Conservation (phyloP, 345 rosid species). For the Kernera saxatilis region DNA sequence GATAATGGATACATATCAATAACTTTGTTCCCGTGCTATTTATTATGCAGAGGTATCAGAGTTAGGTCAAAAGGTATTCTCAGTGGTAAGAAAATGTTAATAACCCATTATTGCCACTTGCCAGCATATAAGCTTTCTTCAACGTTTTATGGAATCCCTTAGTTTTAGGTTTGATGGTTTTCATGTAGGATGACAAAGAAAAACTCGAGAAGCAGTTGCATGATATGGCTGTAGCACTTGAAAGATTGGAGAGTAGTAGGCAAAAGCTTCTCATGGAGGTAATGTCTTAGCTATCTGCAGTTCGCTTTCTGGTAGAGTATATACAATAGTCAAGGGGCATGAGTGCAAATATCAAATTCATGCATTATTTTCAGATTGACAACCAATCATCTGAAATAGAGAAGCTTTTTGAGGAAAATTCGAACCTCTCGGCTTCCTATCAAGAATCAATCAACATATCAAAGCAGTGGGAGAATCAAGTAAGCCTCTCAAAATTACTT, state of each 20-base stretch:
- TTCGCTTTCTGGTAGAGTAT: constrained; percentile 2
- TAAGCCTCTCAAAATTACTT: constrained; percentile 47
- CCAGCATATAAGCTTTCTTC: neutral
- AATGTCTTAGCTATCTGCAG: constrained; percentile 9
- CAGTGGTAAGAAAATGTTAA: constrained; percentile 47
- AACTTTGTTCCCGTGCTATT: constrained; percentile 3
- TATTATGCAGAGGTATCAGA: constrained; percentile 40
- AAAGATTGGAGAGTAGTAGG: constrained; percentile 86
- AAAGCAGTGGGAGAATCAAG: constrained; percentile 74
- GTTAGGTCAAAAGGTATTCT: constrained; percentile 37
- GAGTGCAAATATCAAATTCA: neutral
- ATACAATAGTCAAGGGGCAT: neutral
- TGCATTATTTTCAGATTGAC: constrained; percentile 60
- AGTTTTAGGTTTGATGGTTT: constrained; percentile 1
- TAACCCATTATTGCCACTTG: neutral
- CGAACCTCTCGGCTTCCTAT: constrained; percentile 58
- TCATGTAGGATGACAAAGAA: constrained; percentile 75
- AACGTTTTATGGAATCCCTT: neutral
- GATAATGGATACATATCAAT: neutral
- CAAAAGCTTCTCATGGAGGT: constrained; percentile 98
- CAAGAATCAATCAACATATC: constrained; percentile 61
- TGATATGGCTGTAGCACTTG: constrained; percentile 90
- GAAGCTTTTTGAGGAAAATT: constrained; percentile 86
- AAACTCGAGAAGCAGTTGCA: constrained; percentile 87
- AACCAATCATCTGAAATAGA: constrained; percentile 95